A percentile compares a stretch with the other conserved stretches of the same genome.
Evolutionary conservation across 2,329 filamentous ascomycete genomes (phyloP).

Genomic region (Trichoderma guizhouense): DNA sequence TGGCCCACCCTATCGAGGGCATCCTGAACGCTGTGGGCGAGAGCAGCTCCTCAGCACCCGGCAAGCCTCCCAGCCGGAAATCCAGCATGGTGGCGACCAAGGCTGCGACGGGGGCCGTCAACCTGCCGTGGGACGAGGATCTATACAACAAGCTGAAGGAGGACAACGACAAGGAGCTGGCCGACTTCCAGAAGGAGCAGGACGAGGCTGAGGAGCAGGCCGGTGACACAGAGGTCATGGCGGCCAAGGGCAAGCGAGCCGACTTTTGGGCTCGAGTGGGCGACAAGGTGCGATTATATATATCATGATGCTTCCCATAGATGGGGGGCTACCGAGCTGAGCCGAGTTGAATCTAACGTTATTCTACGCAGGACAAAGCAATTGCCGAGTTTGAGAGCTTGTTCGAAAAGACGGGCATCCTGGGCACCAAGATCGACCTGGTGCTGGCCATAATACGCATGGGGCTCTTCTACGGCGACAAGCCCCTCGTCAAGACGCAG

Average conservation of each 20-base stretch:
- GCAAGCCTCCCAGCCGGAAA: slow-evolving; percentile 63
- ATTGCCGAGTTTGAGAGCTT: slow-evolving; percentile 89
- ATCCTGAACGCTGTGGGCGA: slow-evolving; percentile 77
- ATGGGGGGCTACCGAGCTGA: not conserved
- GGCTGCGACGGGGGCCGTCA: slow-evolving; percentile 60
- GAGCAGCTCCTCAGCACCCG: slow-evolving; percentile 44
- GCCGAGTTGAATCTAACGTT: not conserved
- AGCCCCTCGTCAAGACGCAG: slow-evolving; percentile 86
- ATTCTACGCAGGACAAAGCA: slow-evolving; percentile 72
- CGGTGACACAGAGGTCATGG: slow-evolving; percentile 91
- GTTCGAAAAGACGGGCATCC: slow-evolving; percentile 94
- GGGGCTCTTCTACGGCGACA: slow-evolving; percentile 94
- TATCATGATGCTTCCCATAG: not conserved
- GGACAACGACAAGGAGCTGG: slow-evolving; percentile 75
- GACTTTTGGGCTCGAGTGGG: slow-evolving; percentile 95
- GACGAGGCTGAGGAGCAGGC: slow-evolving; percentile 95
- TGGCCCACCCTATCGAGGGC: slow-evolving; percentile 77
- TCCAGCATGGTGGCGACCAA: slow-evolving; percentile 74
- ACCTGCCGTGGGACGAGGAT: slow-evolving; percentile 85
- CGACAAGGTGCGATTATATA: slow-evolving; percentile 68
- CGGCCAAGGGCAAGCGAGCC: slow-evolving; percentile 87
- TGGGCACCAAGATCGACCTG: slow-evolving; percentile 95
- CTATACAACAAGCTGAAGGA: slow-evolving; percentile 74
- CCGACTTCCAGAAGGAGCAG: slow-evolving; percentile 76
- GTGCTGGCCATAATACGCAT: slow-evolving; percentile 95